phyloP scores from a whole-genome alignment of 768 basidiomycete genomes.

The Leccinellum rugosiceps region DNA sequence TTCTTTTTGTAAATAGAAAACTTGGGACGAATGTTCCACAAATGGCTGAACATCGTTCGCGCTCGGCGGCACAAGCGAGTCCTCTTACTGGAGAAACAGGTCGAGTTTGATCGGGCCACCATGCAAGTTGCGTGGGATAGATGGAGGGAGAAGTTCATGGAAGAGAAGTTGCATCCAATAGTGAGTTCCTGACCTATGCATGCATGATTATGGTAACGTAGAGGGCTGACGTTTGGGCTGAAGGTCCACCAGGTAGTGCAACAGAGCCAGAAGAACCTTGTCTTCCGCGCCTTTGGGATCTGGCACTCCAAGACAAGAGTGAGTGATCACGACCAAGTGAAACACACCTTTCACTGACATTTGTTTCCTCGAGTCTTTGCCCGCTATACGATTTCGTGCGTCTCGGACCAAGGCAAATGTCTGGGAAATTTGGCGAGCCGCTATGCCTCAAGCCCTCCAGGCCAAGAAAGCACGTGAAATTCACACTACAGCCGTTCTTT shows the following conservation, averaged over 20 bases:
- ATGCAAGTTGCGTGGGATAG: constrained; percentile 67
- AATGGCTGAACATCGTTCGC: constrained; percentile 64
- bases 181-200: constrained; percentile 37
- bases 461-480: constrained; percentile 62
- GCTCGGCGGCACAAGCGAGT: constrained; percentile 59
- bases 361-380: constrained; percentile 53
- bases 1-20: constrained; percentile 44
- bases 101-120: constrained; percentile 52
- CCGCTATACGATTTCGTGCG: constrained; percentile 76
- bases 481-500: constrained; percentile 50
- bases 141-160: constrained; percentile 73
- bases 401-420: constrained; percentile 54
- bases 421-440: constrained; percentile 65
- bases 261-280: constrained; percentile 55
- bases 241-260: constrained; percentile 47
- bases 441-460: constrained; percentile 68
- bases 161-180: constrained; percentile 61
- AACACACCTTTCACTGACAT: constrained; percentile 8
- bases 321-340: constrained; percentile 14
- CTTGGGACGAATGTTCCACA: constrained; percentile 63
- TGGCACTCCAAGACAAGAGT: constrained; percentile 80
- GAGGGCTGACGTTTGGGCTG: constrained; percentile 7
- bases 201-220: not conserved
- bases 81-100: constrained; percentile 57
- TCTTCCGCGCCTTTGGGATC: constrained; percentile 65